Base-by-base conservation (phyloP, 1,284 basidiomycete species). In the Bjerkandera adusta region DNA sequence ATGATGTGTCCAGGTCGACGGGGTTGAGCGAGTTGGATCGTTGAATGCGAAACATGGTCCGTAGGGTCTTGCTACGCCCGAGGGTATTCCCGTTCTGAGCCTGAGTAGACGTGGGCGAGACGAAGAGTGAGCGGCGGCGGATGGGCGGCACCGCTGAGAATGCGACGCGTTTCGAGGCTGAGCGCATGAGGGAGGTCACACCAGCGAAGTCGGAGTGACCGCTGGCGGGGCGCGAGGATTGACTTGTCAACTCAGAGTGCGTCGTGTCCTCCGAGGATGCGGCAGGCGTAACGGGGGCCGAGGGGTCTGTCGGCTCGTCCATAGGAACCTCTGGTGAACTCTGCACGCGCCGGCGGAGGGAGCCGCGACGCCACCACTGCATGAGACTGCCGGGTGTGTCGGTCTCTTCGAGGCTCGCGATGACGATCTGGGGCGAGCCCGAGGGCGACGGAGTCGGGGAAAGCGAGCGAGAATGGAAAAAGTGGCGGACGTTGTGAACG, bases 401-500 rank as follows among this genome's bases (percentile, higher is more conserved):
- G 3, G 60, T 61, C 45, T 56, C 60, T 22, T 61, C 66, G 30
- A 47, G 27, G 44, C 26, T 27, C 36, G 36, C 13, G 45, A 49
- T 3, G 46, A 50, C 22, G 32, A 45, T 21, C 20, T 27, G 43
- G 16, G 60, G 57, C 13, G 60, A 57, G 7, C 49, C 54, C 10
- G 53, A 53, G 18, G 52, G 38, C 7, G 55, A 53, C 1, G 59
- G 54, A 18, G 49, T 47, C 3, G 57, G 57, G 5, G 62, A 54
- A 10, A 48, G 52, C 4, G 65, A 64, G 4, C 69, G 68, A 15
- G 68, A 64, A 10, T 65, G 60, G 49, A 62, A 59, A 46, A 77
- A 75, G 48, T 71, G 62, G 33, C 66, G 68, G 38, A 77, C 70
- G 49, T 75, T 76, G 55, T 72, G 71, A 40, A 76, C 68, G 66